Base-by-base conservation (phyloP, 139 green algal genomes). In the Chlorella ohadii region DNA sequence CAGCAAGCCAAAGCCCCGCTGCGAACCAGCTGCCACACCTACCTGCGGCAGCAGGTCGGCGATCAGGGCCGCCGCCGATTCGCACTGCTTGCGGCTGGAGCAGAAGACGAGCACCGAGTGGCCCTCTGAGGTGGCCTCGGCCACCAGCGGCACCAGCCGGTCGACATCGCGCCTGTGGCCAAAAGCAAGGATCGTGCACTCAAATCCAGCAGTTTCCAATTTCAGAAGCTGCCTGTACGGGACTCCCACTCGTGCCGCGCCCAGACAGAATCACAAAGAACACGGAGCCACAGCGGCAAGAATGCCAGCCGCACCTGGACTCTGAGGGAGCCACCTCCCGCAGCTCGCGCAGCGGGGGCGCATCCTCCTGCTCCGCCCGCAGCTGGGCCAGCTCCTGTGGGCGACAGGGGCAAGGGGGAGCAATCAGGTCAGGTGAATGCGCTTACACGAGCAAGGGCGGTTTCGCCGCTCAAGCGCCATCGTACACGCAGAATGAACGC, bases 21-120 rank as follows among this genome's bases (percentile, higher is more conserved):
- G n/a, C n/a, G n/a, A n/a, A n/a, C n/a, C n/a, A n/a, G n/a, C n/a
- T n/a, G n/a, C n/a, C n/a, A n/a, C n/a, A n/a, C 79, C 55, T 55
- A 66, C 66, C 28, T 61, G 47, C 0, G 83, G 79, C 83, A 89
- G 84, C 71, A 87, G 63, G 33, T 89, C 73, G 38, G 89, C 84
- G 31, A 91, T 36, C 25, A 91, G 67, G 38, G 25, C 64, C 1
- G 86, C 88, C 15, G 75, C 79, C 22, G 79, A 70, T 71, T 89
- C 79, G 82, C 85, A 80, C 22, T 33, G 31, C 68, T 65, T 74
- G 38, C 75, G 68, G 31, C 38, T 64, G 41, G 68, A 75, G 36
- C 91, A 94, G 72, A 96, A 96, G 17, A 96, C 85, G 33, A 95
- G 84, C 65, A 91, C 91, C n/a, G 87, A 84, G 76, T 92, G 74